Evolutionary conservation across 2,329 filamentous ascomycete genomes (phyloP), one percentile per base, ranked within the genome.

Genomic region (Aspergillus puulaauensis): DNA sequence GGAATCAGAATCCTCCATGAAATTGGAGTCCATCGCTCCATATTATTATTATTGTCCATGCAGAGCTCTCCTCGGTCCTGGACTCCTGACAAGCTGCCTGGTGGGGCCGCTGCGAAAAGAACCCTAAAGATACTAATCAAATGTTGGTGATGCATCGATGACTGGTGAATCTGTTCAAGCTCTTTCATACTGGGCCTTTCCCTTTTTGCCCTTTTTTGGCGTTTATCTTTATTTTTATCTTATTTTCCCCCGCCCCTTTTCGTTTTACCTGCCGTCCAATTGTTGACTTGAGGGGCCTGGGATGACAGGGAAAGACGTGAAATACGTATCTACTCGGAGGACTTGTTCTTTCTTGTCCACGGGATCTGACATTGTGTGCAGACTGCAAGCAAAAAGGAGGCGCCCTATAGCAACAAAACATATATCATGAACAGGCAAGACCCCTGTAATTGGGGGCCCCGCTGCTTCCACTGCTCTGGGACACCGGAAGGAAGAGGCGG

Each of bases 391-490:
- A 48, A 52, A 31, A 43, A 52, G 49, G 51, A 63, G 59, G 58
- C 59, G 60, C 57, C 55, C 19, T n/a, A 45, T 39, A 40, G 21
- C 14, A 54, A 33, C 15, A 31, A 54, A 23, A 21, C 23, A 47
- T 41, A 54, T 48, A 60, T 37, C 51, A 45, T 46, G 52, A 62
- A 48, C 62, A 61, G 46, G 60, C 56, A 6, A 46, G 52, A 67
- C 61, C 65, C 65, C 57, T 66, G 64, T 63, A 41, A 48, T 21
- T 54, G 52, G 19, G 15, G 9, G 14, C 59, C 65, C 66, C 66
- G 62, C 66, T 62, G 64, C 59, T 67, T 65, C 65, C 66, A 68
- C 61, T 66, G 56, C 58, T 61, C 61, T 67, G 61, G 67, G 64
- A 64, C 61, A 52, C 45, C 61, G 54, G 53, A 53, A 59, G 55